phyloP scores from a whole-genome alignment of 495 filamentous ascomycete genomes.

The Talaromyces proteolyticus region DNA sequence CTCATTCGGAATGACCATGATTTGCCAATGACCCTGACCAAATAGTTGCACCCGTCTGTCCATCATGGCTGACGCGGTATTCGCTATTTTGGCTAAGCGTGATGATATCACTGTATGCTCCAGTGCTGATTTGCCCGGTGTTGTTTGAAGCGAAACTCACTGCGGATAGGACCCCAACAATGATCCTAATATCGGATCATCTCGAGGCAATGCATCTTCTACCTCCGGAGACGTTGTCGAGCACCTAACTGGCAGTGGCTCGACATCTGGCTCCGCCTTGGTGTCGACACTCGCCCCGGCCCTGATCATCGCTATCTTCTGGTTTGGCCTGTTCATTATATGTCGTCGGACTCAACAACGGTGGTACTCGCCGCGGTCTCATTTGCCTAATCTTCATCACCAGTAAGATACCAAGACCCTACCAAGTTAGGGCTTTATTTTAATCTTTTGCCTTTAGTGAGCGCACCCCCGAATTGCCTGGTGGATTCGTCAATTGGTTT shows the following conservation, averaged over 20 bases:
- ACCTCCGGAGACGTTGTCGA: conserved; percentile 27
- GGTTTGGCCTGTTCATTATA: conserved; percentile 66
- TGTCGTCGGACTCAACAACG: conserved; percentile 65
- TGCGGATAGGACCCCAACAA: conserved; percentile 24
- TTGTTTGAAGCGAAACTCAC: neutral
- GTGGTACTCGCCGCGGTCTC: conserved; percentile 79
- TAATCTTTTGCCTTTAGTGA: conserved; percentile 14
- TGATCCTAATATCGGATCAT: conserved; percentile 38
- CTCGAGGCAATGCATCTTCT: conserved; percentile 34
- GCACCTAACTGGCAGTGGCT: conserved; percentile 20
- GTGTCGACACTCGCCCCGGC: conserved; percentile 69
- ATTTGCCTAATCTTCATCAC: conserved; percentile 64
- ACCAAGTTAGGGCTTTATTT: neutral
- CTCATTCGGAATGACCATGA: too few species aligned
- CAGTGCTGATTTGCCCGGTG: neutral
- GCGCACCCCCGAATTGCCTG: conserved; percentile 33
- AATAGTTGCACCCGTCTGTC: neutral
- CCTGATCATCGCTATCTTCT: conserved; percentile 56
- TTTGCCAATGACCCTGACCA: too few species aligned
- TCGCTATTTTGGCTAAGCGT: neutral
- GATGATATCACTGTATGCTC: conserved; percentile 3
- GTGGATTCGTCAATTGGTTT: conserved; percentile 56
- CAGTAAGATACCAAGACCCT: conserved; percentile 39
- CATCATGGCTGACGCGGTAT: neutral
- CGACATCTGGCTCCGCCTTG: conserved; percentile 47